Evolutionary conservation across 2,329 filamentous ascomycete genomes (phyloP).

Genomic region (Colletotrichum spaethianum): DNA sequence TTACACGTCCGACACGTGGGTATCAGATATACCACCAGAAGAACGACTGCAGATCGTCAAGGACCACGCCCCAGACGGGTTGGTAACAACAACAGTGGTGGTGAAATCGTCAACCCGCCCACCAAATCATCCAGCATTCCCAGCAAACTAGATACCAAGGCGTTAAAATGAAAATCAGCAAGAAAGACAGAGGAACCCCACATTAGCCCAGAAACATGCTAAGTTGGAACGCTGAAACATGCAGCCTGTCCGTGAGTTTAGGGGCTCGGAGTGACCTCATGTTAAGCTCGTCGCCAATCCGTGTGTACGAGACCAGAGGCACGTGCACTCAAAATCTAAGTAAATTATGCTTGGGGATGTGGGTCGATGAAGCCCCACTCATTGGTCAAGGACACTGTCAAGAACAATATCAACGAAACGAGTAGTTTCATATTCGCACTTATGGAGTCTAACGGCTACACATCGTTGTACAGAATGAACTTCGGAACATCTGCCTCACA

Average conservation of each 20-base stretch:
- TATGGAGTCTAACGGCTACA: constrained; percentile 43
- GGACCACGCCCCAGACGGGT: constrained; percentile 19
- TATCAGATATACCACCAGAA: not conserved
- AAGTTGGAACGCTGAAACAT: not conserved
- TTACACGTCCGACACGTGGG: not conserved
- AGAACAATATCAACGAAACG: not conserved
- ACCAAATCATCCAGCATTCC: not conserved
- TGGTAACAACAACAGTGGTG: constrained; percentile 28
- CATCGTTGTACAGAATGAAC: constrained; percentile 54
- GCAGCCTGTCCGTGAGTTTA: not conserved
- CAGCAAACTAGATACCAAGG: not conserved
- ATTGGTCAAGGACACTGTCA: accelerated
- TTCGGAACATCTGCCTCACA: constrained; percentile 49
- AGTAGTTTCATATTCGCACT: no score
- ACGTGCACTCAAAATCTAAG: not conserved
- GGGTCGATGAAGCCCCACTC: not conserved
- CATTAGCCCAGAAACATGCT: not conserved
- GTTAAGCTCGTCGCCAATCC: not conserved
- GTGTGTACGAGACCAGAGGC: not conserved
- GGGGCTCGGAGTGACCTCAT: no score
- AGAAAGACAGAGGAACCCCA: no score
- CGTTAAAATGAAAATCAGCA: no score
- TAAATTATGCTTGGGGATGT: not conserved
- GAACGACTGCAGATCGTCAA: constrained; percentile 30
- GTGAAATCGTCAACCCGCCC: constrained; percentile 18